phyloP scores from a whole-genome alignment of 208 protist genomes.

The Leishmania tropica region DNA sequence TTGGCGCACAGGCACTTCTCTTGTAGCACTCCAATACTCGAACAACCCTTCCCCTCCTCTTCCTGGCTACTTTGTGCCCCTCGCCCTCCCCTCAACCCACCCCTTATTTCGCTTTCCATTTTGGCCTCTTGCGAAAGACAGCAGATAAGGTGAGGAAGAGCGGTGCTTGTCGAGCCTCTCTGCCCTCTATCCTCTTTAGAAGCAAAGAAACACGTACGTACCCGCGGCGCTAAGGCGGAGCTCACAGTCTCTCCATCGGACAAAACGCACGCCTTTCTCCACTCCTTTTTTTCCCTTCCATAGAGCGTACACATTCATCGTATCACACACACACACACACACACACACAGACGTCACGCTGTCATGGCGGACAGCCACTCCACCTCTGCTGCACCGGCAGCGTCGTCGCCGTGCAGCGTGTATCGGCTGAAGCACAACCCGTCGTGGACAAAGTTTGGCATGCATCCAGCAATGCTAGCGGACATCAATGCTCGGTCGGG shows the following conservation, averaged over 20 bases:
- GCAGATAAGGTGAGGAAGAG: neutral
- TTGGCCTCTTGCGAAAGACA: neutral
- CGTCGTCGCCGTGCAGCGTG: constrained; percentile 10
- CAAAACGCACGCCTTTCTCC: neutral
- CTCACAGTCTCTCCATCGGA: neutral
- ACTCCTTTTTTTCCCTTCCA: neutral
- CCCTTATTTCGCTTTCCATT: neutral
- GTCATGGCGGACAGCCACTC: constrained; percentile 2
- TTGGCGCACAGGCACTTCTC: neutral
- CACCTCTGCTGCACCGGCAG: neutral
- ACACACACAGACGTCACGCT: neutral
- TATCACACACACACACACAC: neutral
- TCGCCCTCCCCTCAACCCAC: neutral
- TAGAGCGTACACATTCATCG: neutral
- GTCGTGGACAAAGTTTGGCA: constrained; percentile 24
- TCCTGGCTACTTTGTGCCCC: neutral
- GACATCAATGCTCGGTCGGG: neutral
- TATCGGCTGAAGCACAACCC: constrained; percentile 38
- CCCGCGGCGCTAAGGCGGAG: no score
- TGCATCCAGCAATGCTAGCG: constrained; percentile 1
- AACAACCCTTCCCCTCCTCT: neutral
- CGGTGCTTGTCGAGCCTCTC: neutral
- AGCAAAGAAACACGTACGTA: neutral
- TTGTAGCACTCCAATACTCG: neutral
- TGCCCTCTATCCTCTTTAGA: neutral